Evolutionary conservation across 108 stramenopile species (phyloP), one percentile per base, ranked within the genome.

Genomic region (Fragilaria radians): DNA sequence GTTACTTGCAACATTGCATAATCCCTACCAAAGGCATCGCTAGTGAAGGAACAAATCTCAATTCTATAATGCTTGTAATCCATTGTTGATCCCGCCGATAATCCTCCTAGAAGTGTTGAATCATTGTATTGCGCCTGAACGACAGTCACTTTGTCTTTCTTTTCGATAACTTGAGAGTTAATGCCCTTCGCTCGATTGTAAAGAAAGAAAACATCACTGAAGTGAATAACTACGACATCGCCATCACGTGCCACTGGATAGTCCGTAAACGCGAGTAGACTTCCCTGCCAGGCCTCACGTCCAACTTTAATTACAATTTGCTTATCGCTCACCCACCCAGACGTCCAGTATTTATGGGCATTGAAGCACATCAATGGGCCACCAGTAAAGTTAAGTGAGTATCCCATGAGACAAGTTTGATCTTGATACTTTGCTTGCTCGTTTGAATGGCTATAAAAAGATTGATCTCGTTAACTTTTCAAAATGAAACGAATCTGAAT

Each of bases 111-210:
- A 7, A 42, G 14, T 42, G 7, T 14, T 7, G 36, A 42, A 42
- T 42, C 36, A 11, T 42, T 14, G 14, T 14, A 7, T 11, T 14
- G 7, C 11, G 36, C 36, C 36, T 42, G 7, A 42, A 42, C 14
- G 36, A 78, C 52, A 21, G 32, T 50, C 25, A 79, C 73, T 56
- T 68, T 48, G 49, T 75, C 51, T 9, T 60, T 54, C 24, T 32
- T 64, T 32, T 75, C 78, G 24, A 33, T 45, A 28, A 72, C 73
- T 9, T 57, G 64, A 21, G 28, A 21, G 49, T 75, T 79, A 23
- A 68, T 59, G 4, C 65, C 59, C 21, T 21, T 25, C 33, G 59
- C 60, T 7, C 50, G 50, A 25, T 51, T 51, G 50, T 51, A 51
- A 5, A 19, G 50, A 51, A 51, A 7, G 50, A 19, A 51, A 7